Percentiles rank a stretch among this genome's conserved stretches.
Evolutionary conservation across 345 rosid genomes (phyloP).

Genomic region (Psidium guajava): DNA sequence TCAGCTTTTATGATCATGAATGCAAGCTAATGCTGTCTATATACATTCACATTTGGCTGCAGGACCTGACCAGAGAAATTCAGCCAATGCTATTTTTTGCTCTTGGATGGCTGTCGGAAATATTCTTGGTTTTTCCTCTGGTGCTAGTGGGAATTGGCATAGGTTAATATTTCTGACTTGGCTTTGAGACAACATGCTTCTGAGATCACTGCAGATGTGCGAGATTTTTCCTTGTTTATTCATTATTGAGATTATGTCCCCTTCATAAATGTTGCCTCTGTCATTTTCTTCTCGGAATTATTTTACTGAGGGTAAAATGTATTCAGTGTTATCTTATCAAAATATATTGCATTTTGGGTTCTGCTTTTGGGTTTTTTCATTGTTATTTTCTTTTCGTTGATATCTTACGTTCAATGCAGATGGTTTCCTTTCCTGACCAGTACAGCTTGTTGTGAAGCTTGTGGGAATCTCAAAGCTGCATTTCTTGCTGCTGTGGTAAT

Average conservation of each 20-base stretch:
- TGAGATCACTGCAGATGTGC: not conserved
- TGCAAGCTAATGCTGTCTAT: not conserved
- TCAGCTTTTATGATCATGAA: not conserved
- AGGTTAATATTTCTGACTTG: conserved; percentile 35
- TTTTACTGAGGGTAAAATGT: not conserved
- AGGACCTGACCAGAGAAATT: conserved; percentile 94
- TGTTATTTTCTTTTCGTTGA: not conserved
- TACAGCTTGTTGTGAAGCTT: conserved; percentile 93
- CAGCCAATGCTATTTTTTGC: conserved; percentile 91
- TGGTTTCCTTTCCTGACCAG: conserved; percentile 94
- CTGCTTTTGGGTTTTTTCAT: not conserved
- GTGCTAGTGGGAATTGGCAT: conserved; percentile 90
- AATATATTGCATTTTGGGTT: not conserved
- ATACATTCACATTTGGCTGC: conserved; percentile 1
- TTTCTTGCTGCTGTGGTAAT: conserved; percentile 93
- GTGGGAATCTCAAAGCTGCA: conserved; percentile 96
- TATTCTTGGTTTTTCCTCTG: conserved; percentile 93
- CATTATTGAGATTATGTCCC: not conserved
- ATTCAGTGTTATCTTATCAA: not conserved
- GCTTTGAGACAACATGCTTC: not conserved
- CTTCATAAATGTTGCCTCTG: not conserved
- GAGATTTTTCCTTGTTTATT: not conserved
- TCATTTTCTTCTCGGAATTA: not conserved
- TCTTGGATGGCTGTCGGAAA: conserved; percentile 98
- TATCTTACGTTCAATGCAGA: conserved; percentile 31